Base-by-base conservation (phyloP, 805 yeast species). In the Candida multigemmis region DNA sequence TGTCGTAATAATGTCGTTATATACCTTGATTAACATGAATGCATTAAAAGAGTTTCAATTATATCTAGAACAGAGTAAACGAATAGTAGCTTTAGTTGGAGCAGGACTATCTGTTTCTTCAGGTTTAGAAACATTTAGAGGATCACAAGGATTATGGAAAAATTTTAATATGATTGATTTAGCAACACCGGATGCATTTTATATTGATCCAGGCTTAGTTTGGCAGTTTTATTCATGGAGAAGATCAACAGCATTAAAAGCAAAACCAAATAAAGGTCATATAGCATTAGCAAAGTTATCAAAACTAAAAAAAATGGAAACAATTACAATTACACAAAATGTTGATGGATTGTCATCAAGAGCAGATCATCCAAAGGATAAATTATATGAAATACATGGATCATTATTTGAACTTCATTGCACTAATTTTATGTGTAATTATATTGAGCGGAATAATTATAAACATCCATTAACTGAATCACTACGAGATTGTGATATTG, bases 171-270 rank as follows among this genome's bases (percentile, higher is more conserved):
- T 86, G 40, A 76, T 82, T 23, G 95, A 85, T 43, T 59, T 86
- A 23, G 94, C 94, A 6, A 85, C 95, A 0, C 94, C 94, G 1
- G 95, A 85, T 44, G 95, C 94, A 4, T 85, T 86, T 48, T 70
- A 75, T 33, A 60, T 62, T 12, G 87, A 85, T 45, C 94, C 96
- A 0, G 82, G 83, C 0, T 59, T 84, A 7, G 95, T 86, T 6
- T 85, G 96, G 96, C 89, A 82, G 45, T 85, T 81, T 42, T 85
- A 86, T 50, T 64, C 84, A 4, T 72, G 73, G 48, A 55, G 93
- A 34, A 48, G 96, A 23, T 64, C 55, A 24, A 60, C 60, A 25
- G 87, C 94, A 0, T 54, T 82, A 27, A 52, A 51, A 23, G 84
- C 89, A 1, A 50, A 43, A 25, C 95, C 95, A 1, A 85, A 85